Base-by-base conservation (phyloP, 2,329 filamentous ascomycete genomes). In the Verticillium longisporum region DNA sequence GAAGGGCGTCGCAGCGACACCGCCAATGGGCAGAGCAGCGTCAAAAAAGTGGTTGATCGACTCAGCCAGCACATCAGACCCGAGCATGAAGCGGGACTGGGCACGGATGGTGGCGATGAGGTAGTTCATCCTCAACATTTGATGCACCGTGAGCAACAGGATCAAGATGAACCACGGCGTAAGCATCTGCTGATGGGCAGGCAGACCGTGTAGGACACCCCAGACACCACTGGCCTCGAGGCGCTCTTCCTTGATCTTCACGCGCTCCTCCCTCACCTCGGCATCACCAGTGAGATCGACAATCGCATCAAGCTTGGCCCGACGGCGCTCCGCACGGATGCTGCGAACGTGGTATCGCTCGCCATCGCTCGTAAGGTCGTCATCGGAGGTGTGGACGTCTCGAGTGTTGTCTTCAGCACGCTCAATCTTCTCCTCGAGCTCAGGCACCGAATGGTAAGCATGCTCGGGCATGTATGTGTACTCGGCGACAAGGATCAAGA, bases 131-230 rank as follows among this genome's bases (percentile, higher is more conserved):
- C 83, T 79, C 31, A 83, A 76, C 81, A 84, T 85, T 67, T 84
- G 81, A 4, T 84, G 67, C 1, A 83, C 74, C 0, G 77, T 91
- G 68, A 91, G 85, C 6, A 87, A 68, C 0, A 88, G 81, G 58
- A 91, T 85, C n/a, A 92, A 79, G 14, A 87, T 75, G 71, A 90
- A 92, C 88, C 88, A 91, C 0, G 84, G 84, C 1, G 85, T 86
- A 34, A 75, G 72, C 72, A 92, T 88, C 72, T 92, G 89, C 61
- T 83, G 72, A 5, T 80, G 70, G 1, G 87, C 87, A 1, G 87
- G 81, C 56, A 80, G 77, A 6, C 86, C 87, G 68, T 92, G 89
- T 58, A 92, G 77, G 2, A 86, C 85, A 11, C 89, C 89, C 86
- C 88, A 91, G 9, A 92, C 85, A 3, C 87, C 87, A 9, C 83